Evolutionary conservation across 768 basidiomycete genomes (phyloP).

Genomic region (Kwoniella sp.): DNA sequence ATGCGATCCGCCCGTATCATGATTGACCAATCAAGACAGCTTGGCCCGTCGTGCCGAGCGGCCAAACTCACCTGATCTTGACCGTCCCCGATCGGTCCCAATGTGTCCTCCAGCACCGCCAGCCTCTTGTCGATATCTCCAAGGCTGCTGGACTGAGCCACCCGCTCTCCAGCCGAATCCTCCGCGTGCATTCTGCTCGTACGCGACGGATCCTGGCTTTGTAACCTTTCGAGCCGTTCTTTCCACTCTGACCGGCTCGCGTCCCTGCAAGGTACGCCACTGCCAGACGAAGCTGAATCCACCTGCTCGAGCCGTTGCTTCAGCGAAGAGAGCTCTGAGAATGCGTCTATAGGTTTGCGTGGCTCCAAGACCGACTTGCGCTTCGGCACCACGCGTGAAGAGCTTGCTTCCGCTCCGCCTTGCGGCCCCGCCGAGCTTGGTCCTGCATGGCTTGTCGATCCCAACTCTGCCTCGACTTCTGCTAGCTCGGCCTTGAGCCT

Average conservation of each 20-base stretch:
- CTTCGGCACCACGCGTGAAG: too few species aligned
- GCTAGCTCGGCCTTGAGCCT: conserved; percentile 70
- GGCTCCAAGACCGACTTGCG: conserved; percentile 55
- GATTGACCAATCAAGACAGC: too few species aligned
- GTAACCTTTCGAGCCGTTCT: neutral
- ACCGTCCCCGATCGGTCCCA: conserved; percentile 74
- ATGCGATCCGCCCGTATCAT: too few species aligned
- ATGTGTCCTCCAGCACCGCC: conserved; percentile 71
- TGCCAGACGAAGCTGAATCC: too few species aligned
- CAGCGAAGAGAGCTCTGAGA: conserved; percentile 21
- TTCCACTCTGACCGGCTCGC: conserved; percentile 6
- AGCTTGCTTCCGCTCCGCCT: conserved; percentile 60
- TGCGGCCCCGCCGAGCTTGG: conserved; percentile 44
- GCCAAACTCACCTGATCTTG: conserved; percentile 70
- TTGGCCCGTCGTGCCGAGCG: too few species aligned
- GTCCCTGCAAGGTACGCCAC: too few species aligned
- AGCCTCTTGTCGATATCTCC: conserved; percentile 79
- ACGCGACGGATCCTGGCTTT: neutral
- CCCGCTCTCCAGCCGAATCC: conserved; percentile 1
- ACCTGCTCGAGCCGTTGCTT: conserved; percentile 25
- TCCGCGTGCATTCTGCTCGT: too few species aligned
- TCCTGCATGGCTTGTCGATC: neutral
- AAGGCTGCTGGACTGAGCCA: conserved; percentile 48
- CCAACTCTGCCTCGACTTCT: conserved; percentile 60
- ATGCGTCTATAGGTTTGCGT: conserved; percentile 21